Evolutionary conservation across 768 basidiomycete genomes (phyloP).

Genomic region (Mycena metata): DNA sequence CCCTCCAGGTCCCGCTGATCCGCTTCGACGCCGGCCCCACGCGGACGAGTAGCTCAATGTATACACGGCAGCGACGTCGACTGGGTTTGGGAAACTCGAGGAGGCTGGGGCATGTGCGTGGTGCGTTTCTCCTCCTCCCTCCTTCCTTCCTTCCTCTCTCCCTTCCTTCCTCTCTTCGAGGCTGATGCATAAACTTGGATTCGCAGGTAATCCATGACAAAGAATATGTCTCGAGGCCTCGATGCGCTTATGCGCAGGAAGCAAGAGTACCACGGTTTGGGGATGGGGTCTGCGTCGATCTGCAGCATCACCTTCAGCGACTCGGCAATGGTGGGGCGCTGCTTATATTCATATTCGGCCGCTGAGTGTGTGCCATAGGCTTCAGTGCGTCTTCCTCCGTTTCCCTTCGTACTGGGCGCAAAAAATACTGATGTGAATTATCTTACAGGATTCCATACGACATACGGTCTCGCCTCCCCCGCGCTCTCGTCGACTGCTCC

Average conservation of each 20-base stretch:
- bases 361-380: constrained; percentile 77
- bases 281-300: too few relatives aligned
- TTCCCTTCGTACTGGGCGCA: neutral
- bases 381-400: constrained; percentile 74
- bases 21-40: constrained; percentile 94
- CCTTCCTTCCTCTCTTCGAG: too few relatives aligned
- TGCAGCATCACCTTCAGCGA: constrained; percentile 84
- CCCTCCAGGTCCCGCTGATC: constrained; percentile 81
- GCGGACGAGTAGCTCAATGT: too few relatives aligned
- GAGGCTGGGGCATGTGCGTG: constrained; percentile 76
- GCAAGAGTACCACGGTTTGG: constrained; percentile 72
- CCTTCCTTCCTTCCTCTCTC: too few relatives aligned
- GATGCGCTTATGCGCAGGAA: constrained; percentile 79
- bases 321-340: constrained; percentile 80
- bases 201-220: too few relatives aligned
- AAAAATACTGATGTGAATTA: too few relatives aligned
- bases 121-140: neutral
- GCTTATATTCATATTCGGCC: constrained; percentile 81
- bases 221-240: constrained; percentile 73
- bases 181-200: neutral
- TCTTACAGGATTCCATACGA: too few relatives aligned
- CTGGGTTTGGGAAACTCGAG: constrained; percentile 82
- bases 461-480: too few relatives aligned
- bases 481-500: constrained; percentile 80
- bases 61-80: too few relatives aligned